Evolutionary conservation across 2,329 filamentous ascomycete species (phyloP), one percentile per base, ranked within the genome.

Genomic region (Fusarium sp.): DNA sequence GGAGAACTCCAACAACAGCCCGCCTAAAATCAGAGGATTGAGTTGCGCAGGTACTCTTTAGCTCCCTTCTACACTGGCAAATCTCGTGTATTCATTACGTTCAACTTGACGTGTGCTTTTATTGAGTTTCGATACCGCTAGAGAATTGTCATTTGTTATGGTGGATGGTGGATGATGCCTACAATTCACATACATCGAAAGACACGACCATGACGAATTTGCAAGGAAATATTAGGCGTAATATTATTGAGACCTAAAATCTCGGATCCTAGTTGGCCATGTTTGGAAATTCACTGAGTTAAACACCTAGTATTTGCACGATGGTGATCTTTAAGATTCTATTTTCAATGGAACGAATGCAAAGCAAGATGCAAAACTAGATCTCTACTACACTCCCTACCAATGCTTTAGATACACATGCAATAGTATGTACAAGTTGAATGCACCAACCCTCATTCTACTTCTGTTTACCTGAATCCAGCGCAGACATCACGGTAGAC

Each of bases 401-500:
- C 11, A 52, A n/a, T 32, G 23, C 10, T 52, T 20, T 52, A 52
- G 16, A 32, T 52, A 52, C 48, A 52, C 3, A 52, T 52, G 27
- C 48, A n/a, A 32, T n/a, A 52, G 27, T 58, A 58, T 41, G 18
- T 58, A 58, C 23, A 58, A 37, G 23, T 58, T 8, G 35, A 58
- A 39, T 27, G 16, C 34, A n/a, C 13, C 35, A 43, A 14, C 13
- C 7, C 35, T 59, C 7, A 7, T 16, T 18, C 5, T 6, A 14
- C 18, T 13, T 11, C n/a, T 4, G 13, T 52, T 25, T 45, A 66
- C 32, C 70, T 68, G 18, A 66, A 74, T 0, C 67, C 66, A 39
- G 60, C 34, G 6, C 73, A 75, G 18, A 75, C 73, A 3, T 75
- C 73, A 0, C 37, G 67, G 14, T 60, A 75, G 1, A 73, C 73